A percentile compares a stretch with the other conserved stretches of the same genome.
Conservation (phyloP, 2,329 filamentous ascomycete species). For the Neospermospora avenae region DNA sequence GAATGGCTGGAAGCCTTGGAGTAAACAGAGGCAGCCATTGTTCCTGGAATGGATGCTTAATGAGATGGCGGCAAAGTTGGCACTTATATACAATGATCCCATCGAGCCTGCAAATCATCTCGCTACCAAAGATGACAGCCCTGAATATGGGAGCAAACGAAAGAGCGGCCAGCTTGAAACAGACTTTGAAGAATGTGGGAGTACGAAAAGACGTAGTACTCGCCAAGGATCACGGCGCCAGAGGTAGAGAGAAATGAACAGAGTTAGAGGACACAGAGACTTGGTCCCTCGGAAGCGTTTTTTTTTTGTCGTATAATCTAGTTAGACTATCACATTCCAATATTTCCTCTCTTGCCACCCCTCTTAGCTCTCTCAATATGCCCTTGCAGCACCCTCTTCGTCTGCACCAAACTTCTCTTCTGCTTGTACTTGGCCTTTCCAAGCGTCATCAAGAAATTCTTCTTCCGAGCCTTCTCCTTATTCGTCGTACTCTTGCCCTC, state of each 20-base stretch:
- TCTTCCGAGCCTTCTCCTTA: conserved; percentile 92
- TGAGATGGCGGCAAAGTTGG: neutral
- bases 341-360: conserved; percentile 77
- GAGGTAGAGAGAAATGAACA: neutral
- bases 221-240: neutral
- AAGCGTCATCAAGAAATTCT: conserved; percentile 98
- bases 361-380: conserved; percentile 82
- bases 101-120: neutral
- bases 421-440: conserved; percentile 95
- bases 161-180: neutral
- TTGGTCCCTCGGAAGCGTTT: neutral
- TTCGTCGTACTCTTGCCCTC: conserved; percentile 97
- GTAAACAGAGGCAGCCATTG: neutral
- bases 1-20: neutral
- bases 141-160: neutral
- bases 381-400: conserved; percentile 72
- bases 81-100: neutral
- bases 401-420: conserved; percentile 88
- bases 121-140: neutral
- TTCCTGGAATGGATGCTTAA: neutral
- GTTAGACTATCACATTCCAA: conserved; percentile 27
- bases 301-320: neutral
- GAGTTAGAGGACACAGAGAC: neutral
- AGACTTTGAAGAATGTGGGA: too few relatives aligned
- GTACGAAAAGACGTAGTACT: neutral